A percentile compares a stretch with the other conserved stretches of the same genome.
Conservation (phyloP, 768 basidiomycete genomes). For the Clitopilus hobsonii region DNA sequence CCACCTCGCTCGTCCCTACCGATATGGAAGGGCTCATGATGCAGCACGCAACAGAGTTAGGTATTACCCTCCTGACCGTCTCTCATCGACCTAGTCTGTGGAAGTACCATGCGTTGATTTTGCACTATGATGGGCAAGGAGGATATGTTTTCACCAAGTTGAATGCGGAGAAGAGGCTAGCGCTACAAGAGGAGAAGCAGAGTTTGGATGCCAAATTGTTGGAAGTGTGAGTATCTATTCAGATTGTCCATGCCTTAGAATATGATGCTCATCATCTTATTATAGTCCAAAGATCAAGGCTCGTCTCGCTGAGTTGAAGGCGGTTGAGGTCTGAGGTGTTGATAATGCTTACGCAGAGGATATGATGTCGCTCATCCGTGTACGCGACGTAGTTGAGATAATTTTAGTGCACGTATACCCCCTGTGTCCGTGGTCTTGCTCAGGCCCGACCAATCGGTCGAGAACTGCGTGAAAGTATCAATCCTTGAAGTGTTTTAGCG, state of each 20-base stretch:
- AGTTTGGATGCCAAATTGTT: conserved; percentile 77
- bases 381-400: neutral
- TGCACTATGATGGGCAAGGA: conserved; percentile 92
- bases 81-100: conserved; percentile 93
- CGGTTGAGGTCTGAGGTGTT: conserved; percentile 17
- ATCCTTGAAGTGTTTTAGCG: no score
- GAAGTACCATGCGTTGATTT: conserved; percentile 85
- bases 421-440: no score
- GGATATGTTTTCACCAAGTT: conserved; percentile 92
- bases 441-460: no score
- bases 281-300: conserved; percentile 77
- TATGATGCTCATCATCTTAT: conserved; percentile 3
- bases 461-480: no score
- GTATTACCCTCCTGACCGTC: conserved; percentile 91
- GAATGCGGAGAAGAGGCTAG: conserved; percentile 85
- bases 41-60: conserved; percentile 81
- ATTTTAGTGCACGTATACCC: neutral
- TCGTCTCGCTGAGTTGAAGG: conserved; percentile 63
- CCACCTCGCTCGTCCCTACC: conserved; percentile 89
- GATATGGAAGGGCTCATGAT: conserved; percentile 95
- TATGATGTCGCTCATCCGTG: neutral
- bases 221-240: conserved; percentile 63
- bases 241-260: neutral
- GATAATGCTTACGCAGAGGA: neutral
- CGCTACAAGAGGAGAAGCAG: conserved; percentile 94